Conservation (phyloP, 805 yeast species). For the Debaryomyces tyrocola region DNA sequence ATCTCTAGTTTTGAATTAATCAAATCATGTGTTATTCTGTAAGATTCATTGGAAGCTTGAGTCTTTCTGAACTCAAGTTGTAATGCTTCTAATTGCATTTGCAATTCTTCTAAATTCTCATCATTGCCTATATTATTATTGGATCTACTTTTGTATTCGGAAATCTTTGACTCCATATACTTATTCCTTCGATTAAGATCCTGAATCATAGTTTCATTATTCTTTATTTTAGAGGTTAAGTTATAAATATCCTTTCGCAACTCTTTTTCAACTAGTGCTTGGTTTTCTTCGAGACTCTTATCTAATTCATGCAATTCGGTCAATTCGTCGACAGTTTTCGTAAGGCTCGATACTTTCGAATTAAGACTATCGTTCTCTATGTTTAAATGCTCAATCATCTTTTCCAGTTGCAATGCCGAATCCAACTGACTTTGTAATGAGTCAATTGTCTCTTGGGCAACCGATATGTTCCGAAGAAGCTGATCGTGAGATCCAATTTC, state of each 20-base stretch:
- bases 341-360: conserved; percentile 30
- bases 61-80: conserved; percentile 14
- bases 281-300: conserved; percentile 48
- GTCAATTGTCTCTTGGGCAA: conserved; percentile 24
- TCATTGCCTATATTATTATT: background rate
- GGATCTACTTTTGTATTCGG: conserved; percentile 13
- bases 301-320: conserved; percentile 53
- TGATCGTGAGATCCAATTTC: background rate
- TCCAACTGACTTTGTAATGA: conserved; percentile 34
- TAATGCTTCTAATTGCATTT: conserved; percentile 13
- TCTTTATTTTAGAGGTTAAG: conserved; percentile 14
- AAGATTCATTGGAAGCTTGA: conserved; percentile 7
- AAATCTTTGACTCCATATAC: conserved; percentile 17
- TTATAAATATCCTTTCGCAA: conserved; percentile 36
- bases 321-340: conserved; percentile 41
- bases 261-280: conserved; percentile 42
- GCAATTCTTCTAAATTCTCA: background rate
- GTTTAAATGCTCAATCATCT: conserved; percentile 33
- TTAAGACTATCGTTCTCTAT: conserved; percentile 36
- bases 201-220: conserved; percentile 14
- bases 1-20: background rate
- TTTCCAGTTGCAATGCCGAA: conserved; percentile 33
- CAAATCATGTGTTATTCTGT: conserved; percentile 4
- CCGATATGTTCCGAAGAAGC: background rate
- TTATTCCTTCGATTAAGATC: conserved; percentile 20